Percentiles rank a stretch among this genome's conserved stretches.
Conservation (phyloP, 495 filamentous ascomycete species). For the Pyronema omphalodes region DNA sequence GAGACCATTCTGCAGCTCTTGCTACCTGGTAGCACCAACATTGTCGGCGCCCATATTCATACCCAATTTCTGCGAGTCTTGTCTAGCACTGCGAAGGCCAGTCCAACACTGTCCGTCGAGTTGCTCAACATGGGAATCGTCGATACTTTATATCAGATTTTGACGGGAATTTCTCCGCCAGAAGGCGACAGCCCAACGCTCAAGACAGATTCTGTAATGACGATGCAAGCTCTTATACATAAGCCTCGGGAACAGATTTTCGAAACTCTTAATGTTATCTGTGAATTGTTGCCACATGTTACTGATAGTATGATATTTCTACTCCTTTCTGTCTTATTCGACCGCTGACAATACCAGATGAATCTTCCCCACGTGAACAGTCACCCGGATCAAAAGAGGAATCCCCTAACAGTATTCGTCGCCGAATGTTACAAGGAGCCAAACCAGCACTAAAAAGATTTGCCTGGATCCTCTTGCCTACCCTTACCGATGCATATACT, state of each 20-base stretch:
- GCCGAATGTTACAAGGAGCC: slow-evolving; percentile 44
- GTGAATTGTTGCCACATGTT: slow-evolving; percentile 70
- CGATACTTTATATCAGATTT: slow-evolving; percentile 91
- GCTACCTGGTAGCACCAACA: slow-evolving; percentile 83
- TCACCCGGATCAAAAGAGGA: slow-evolving; percentile 25
- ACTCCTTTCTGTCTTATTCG: neutral
- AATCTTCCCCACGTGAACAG: neutral
- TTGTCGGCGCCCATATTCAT: slow-evolving; percentile 88
- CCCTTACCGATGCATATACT: slow-evolving; percentile 89
- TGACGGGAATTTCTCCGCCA: slow-evolving; percentile 89
- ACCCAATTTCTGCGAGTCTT: slow-evolving; percentile 89
- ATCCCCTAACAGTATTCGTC: slow-evolving; percentile 54
- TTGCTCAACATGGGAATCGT: slow-evolving; percentile 94
- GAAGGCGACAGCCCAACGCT: slow-evolving; percentile 60
- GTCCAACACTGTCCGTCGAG: slow-evolving; percentile 70
- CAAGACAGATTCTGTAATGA: slow-evolving; percentile 89
- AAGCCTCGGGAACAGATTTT: slow-evolving; percentile 91
- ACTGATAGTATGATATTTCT: slow-evolving; percentile 24
- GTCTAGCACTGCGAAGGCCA: slow-evolving; percentile 71
- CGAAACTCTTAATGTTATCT: slow-evolving; percentile 94
- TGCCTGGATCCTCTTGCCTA: slow-evolving; percentile 86
- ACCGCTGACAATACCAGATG: neutral
- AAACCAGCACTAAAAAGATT: slow-evolving; percentile 77
- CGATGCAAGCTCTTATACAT: slow-evolving; percentile 97
- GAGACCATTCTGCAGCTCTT: slow-evolving; percentile 76